Base-by-base conservation (phyloP, 2,329 filamentous ascomycete species). In the Microdochium bolleyi region DNA sequence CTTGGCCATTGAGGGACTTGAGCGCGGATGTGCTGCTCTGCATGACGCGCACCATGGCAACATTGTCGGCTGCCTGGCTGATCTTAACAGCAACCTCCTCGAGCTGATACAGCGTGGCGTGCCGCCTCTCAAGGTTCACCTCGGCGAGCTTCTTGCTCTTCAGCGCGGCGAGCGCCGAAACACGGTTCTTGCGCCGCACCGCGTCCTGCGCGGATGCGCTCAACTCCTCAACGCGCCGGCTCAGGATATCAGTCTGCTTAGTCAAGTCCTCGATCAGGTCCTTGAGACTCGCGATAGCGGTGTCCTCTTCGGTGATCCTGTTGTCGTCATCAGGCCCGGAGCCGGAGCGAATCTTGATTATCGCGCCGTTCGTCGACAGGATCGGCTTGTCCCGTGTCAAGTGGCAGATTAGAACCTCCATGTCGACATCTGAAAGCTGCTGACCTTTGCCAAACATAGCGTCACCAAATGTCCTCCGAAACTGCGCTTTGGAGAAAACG, bases 131-230 rank as follows among this genome's bases (percentile, higher is more conserved):
- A 0, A 97, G 77, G 11, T 84, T 87, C 2, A 80, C 73, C 67
- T 96, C 91, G 25, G 87, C 84, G 8, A 88, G 73, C 67, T 94
- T 96, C 73, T 90, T 95, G 4, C 84, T 88, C 51, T 87, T 85
- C 13, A 99, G 78, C 0, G 89, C 85, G 1, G 88, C 85, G 30
- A 92, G 78, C 10, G 92, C 94, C 0, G 85, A 78, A 24, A 87
- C 72, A 48, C 83, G 80, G 66, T 95, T 92, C 64, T 92, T 89
- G 48, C 79, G 78, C 3, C 74, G 72, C 1, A 96, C 82, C 0
- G 90, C 88, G 22, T 79, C 76, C 56, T 87, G 85, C 1, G 90
- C 91, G 4, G 79, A 79, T 2, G 70, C 62, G 30, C 78, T 76
- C 3, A 96, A 76, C 25, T 80, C 76, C 2, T 85, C 78, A 50